Percentiles rank a stretch among this genome's conserved stretches.
These are phyloP conservation scores for Cyclostephanos invisitatus DNA, from an alignment of 108 stramenopile species.

Conservation along the genomic window DNA sequence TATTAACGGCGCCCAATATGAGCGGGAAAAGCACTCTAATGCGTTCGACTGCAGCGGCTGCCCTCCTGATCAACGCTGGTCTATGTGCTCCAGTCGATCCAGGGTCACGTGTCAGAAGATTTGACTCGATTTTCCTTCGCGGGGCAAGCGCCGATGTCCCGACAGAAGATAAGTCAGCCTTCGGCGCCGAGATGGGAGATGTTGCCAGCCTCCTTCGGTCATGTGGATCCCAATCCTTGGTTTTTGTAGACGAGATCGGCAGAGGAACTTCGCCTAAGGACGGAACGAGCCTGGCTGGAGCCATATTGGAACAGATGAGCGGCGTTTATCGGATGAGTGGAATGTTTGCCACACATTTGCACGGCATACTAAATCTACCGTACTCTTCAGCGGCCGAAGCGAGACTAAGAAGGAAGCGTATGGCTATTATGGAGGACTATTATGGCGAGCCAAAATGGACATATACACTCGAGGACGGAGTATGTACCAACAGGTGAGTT, in stretches of 20 bases:
- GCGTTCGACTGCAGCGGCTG: slow-evolving; percentile 89
- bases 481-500: slow-evolving; percentile 73
- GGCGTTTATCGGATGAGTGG: slow-evolving; percentile 59
- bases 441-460: slow-evolving; percentile 66
- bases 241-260: slow-evolving; percentile 96
- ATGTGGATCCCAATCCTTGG: slow-evolving; percentile 75
- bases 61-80: slow-evolving; percentile 81
- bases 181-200: slow-evolving; percentile 97
- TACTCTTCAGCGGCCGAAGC: slow-evolving; percentile 19
- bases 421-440: slow-evolving; percentile 41
- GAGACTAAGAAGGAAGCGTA: slow-evolving; percentile 49
- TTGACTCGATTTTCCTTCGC: slow-evolving; percentile 89
- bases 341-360: slow-evolving; percentile 88
- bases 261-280: slow-evolving; percentile 92
- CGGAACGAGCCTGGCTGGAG: slow-evolving; percentile 84
- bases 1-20: slow-evolving; percentile 98
- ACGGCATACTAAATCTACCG: slow-evolving; percentile 44
- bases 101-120: slow-evolving; percentile 66
- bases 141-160: slow-evolving; percentile 93
- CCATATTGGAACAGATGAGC: slow-evolving; percentile 84
- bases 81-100: slow-evolving; percentile 75
- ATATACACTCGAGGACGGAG: slow-evolving; percentile 82
- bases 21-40: slow-evolving; percentile 94
- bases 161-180: slow-evolving; percentile 89
- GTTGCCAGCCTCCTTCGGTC: slow-evolving; percentile 85